Evolutionary conservation across 2,329 filamentous ascomycete genomes (phyloP), one percentile per base, ranked within the genome.

Genomic region (Fusarium armeniacum): DNA sequence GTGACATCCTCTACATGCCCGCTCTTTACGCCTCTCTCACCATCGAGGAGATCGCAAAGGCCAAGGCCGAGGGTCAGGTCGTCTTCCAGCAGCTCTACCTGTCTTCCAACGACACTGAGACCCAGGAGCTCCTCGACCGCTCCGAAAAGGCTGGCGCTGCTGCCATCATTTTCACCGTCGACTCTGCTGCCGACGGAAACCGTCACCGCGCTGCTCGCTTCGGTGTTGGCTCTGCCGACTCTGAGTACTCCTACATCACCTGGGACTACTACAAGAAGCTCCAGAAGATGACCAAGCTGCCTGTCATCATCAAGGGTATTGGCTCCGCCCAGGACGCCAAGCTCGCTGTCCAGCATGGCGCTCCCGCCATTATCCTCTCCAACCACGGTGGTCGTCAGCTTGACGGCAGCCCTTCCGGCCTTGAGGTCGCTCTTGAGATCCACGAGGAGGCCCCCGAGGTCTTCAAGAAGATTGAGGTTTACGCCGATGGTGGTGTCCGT

Each of bases 1-100:
- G 80, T 8, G 77, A 83, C 55, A 84, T 87, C 54, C 79, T 86
- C 5, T 87, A 87, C 75, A 83, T 86, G 78, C 78, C 79, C 28
- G 76, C 80, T 5, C 74, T 78, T 20, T 79, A 73, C 47, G 78
- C 80, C 32, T 71, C 69, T 41, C 69, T 76, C 44, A 72, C 75
- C 28, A 78, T 82, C 26, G 77, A 81, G 68, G 68, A 81, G 69
- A 82, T 83, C 58, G 74, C 76, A 30, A 76, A 73, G 13, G 78
- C 74, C 58, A 81, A 80, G 71, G 73, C 73, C 13, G 65, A 77
- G 53, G 76, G 76, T 10, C 81, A 82, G 70, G 75, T 80, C 30
- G 67, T 81, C 32, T 82, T 82, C 73, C 78, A 80, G 69, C 78
- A 80, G 74, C 72, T 76, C 26, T 77, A 76, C 54, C 62, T 77